phyloP scores from a whole-genome alignment of 257 asterid species.

The Asclepias syriaca region DNA sequence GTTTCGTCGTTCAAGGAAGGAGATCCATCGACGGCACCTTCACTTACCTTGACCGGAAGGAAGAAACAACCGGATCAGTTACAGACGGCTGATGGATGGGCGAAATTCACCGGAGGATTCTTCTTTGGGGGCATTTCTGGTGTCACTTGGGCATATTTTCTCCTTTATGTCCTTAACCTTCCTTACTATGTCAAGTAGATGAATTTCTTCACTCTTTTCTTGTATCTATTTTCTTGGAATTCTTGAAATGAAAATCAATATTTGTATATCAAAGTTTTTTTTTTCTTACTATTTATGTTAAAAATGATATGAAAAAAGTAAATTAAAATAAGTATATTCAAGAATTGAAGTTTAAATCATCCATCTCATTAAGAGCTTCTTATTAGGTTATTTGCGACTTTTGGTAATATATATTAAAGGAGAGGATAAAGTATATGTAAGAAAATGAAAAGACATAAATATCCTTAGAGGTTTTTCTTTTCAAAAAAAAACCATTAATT shows the following conservation, averaged over 20 bases:
- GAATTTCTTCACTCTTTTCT: neutral
- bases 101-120: constrained; percentile 87
- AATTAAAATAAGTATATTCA: too few relatives aligned
- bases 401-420: too few relatives aligned
- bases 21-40: constrained; percentile 67
- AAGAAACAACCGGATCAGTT: constrained; percentile 75
- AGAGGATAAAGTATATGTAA: too few relatives aligned
- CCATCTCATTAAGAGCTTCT: too few relatives aligned
- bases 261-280: constrained; percentile 14
- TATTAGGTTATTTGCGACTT: too few relatives aligned
- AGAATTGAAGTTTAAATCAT: too few relatives aligned
- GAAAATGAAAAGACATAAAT: too few relatives aligned
- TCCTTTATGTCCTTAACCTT: constrained; percentile 78
- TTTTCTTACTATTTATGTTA: too few relatives aligned
- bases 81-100: constrained; percentile 92
- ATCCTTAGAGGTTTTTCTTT: too few relatives aligned
- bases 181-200: constrained; percentile 74
- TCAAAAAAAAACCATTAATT: too few relatives aligned
- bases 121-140: constrained; percentile 98
- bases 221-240: constrained; percentile 1
- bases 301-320: too few relatives aligned
- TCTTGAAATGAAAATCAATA: constrained; percentile 13
- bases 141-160: constrained; percentile 82
- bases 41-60: constrained; percentile 76
- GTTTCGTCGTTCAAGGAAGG: constrained; percentile 78